Evolutionary conservation across 768 basidiomycete genomes (phyloP).

Genomic region (Tylopilus plumbeoviolaceoides): DNA sequence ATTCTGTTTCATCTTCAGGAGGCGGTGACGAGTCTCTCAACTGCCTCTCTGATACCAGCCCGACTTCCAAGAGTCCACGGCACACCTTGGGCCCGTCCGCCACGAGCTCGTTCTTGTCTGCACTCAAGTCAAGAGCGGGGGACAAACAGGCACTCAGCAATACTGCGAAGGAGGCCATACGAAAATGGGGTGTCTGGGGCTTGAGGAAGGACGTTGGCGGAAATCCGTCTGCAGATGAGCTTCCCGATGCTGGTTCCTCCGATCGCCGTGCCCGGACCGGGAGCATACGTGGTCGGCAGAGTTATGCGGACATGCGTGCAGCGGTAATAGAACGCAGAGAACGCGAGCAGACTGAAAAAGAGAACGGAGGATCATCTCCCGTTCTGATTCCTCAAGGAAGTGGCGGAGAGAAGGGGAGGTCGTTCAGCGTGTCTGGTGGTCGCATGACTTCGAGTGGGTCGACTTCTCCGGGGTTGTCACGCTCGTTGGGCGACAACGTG

Average conservation of each 20-base stretch:
- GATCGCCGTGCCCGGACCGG: conserved; percentile 35
- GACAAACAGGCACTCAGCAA: conserved; percentile 87
- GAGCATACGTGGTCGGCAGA: conserved; percentile 45
- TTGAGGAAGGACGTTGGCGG: conserved; percentile 50
- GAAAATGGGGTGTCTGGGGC: conserved; percentile 88
- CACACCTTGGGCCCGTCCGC: conserved; percentile 38
- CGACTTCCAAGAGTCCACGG: conserved; percentile 33
- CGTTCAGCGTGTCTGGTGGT: conserved; percentile 25
- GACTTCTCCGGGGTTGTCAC: conserved; percentile 31
- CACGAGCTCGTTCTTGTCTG: conserved; percentile 66
- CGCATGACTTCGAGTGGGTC: conserved; percentile 24
- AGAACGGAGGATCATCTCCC: conserved; percentile 27
- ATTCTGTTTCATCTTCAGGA: conserved; percentile 32
- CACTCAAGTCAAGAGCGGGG: conserved; percentile 67
- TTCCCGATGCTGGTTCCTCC: conserved; percentile 39
- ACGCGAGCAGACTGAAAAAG: conserved; percentile 32
- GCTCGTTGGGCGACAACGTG: conserved; percentile 29
- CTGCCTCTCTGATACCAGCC: conserved; percentile 32
- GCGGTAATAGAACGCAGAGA: conserved; percentile 68
- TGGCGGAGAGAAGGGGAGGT: conserved; percentile 23
- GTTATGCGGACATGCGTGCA: conserved; percentile 71
- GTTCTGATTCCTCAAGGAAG: conserved; percentile 30
- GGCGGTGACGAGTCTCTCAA: conserved; percentile 27
- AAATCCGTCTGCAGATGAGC: conserved; percentile 34
- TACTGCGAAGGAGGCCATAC: conserved; percentile 83